Conservation (phyloP, 345 rosid genomes). For the Murraya koenigii region DNA sequence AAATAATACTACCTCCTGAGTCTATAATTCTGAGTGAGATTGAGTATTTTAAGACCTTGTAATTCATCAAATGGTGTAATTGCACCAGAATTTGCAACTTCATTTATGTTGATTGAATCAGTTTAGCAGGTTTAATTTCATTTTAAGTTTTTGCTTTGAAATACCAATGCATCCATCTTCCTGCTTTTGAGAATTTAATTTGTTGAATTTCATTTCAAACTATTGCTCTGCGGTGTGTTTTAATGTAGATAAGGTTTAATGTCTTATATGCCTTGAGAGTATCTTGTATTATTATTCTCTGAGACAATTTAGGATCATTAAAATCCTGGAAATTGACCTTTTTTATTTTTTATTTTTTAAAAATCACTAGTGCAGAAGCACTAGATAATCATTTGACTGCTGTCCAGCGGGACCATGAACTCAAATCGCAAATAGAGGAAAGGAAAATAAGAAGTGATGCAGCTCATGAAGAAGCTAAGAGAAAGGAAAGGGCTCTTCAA, state of each 20-base stretch:
- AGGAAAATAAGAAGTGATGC: constrained; percentile 81
- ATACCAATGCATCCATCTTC: background rate
- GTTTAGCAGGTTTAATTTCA: background rate
- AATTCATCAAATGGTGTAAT: background rate
- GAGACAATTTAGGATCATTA: background rate
- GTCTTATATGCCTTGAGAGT: constrained; percentile 1
- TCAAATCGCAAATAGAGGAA: constrained; percentile 86
- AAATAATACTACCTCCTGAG: background rate
- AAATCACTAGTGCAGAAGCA: constrained; percentile 76
- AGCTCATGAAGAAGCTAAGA: constrained; percentile 82
- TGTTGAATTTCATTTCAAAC: background rate
- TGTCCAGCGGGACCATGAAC: constrained; percentile 76
- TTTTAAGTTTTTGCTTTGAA: constrained; percentile 1
- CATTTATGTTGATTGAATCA: background rate
- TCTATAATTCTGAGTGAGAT: background rate
- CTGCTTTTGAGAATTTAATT: background rate
- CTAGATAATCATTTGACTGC: constrained; percentile 86
- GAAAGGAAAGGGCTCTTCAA: constrained; percentile 71
- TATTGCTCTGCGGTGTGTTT: background rate
- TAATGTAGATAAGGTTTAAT: background rate
- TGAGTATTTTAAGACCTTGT: background rate
- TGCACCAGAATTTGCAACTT: background rate
- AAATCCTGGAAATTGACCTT: constrained; percentile 14
- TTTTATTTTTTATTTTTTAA: constrained; percentile 11
- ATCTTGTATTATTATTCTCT: background rate